Conservation (phyloP, 2,329 filamentous ascomycete genomes). For the Hortaea werneckii region DNA sequence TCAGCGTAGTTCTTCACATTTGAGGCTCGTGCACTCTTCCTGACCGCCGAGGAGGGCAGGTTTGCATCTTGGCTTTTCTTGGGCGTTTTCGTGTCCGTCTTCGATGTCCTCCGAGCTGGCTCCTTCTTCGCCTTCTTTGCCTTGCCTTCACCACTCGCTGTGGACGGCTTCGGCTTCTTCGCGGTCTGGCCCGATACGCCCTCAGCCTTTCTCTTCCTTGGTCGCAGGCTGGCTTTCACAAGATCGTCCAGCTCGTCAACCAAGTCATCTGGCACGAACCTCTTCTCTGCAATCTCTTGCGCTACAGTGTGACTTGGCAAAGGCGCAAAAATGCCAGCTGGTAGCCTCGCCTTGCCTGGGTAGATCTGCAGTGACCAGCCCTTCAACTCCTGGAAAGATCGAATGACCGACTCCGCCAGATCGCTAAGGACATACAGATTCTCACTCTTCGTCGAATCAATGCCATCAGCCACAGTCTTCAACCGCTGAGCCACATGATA, state of each 20-base stretch:
- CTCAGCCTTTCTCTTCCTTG: constrained; percentile 37
- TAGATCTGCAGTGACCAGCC: constrained; percentile 80
- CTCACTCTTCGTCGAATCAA: constrained; percentile 57
- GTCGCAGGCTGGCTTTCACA: constrained; percentile 60
- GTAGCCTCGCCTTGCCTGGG: constrained; percentile 69
- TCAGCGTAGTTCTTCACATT: constrained; percentile 37
- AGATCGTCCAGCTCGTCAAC: constrained; percentile 68
- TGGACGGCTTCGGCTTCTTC: constrained; percentile 20
- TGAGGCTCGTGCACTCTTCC: constrained; percentile 33
- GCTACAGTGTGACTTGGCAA: constrained; percentile 69
- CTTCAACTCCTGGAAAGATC: constrained; percentile 76
- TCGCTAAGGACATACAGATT: constrained; percentile 81
- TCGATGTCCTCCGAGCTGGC: constrained; percentile 21
- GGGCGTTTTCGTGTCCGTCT: constrained; percentile 18
- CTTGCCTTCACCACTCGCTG: constrained; percentile 5
- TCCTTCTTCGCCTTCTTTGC: constrained; percentile 25
- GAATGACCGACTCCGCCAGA: constrained; percentile 69
- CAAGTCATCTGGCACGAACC: constrained; percentile 65
- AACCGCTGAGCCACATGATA: constrained; percentile 87
- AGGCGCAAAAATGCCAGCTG: constrained; percentile 64
- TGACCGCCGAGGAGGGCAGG: constrained; percentile 30
- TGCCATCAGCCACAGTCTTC: constrained; percentile 77
- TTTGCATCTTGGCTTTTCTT: constrained; percentile 23
- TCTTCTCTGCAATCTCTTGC: constrained; percentile 76
- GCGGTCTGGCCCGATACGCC: constrained; percentile 11